Base-by-base conservation (phyloP, 208 protist genomes). In the Trypanosoma theileri region DNA sequence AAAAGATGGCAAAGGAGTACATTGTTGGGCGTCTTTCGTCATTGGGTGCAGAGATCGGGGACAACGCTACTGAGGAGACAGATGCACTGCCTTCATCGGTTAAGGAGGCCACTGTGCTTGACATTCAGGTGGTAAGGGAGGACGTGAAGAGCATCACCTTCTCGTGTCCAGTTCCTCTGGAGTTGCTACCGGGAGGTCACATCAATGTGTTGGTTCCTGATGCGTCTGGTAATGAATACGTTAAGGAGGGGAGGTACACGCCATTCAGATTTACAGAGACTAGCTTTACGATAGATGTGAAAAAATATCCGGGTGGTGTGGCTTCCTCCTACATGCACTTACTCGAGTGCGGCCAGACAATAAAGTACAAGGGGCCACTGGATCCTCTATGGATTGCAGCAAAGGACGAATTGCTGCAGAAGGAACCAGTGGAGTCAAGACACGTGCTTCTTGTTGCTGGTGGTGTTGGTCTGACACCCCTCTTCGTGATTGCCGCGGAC, bases 371-470 rank as follows among this genome's bases (percentile, higher is more conserved):
- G 13, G 85, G 85, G 8, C 85, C 85, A 19, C 69, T 83, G 42
- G 28, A 69, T 13, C 88, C 88, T 0, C 41, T 63, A 10, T 93
- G 82, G 84, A 48, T 71, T 54, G 77, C 80, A 11, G 63, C 63
- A 48, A 59, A 65, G 57, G 82, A 93, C 54, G 24, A 66, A 1
- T 42, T 44, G 16, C 64, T 93, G n/a, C 66, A 66, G 9, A 59
- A 22, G 14, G 51, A 59, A 16, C 31, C 53, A 12, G 46, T 48
- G 22, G 48, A 72, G 13, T 40, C 57, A 17, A 66, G 77, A 22
- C 82, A 89, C 69, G 63, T 94, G 6, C 45, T 92, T 59, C 78
- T 92, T 19, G 28, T 92, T 44, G 83, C 77, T 12, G 88, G 83
- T 46, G 88, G 88, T 52, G 88, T 82, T 12, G 88, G 88, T 48